Base-by-base conservation (phyloP, 2,329 filamentous ascomycete species). In the Fusarium nelsonii region DNA sequence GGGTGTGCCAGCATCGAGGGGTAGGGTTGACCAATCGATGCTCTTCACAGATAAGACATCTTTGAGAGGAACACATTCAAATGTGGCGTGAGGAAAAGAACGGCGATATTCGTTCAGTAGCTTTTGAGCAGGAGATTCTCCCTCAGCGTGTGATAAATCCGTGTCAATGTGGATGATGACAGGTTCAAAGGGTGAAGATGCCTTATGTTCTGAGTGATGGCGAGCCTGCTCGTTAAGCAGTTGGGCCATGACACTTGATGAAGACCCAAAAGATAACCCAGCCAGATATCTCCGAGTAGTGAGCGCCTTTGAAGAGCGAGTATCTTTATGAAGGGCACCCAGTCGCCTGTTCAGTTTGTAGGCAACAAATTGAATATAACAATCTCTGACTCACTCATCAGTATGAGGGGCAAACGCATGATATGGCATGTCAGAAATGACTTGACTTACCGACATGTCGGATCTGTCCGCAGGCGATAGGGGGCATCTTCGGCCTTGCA, bases 231-330 rank as follows among this genome's bases (percentile, higher is more conserved):
- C 82, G 77, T 92, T 87, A 55, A 98, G 82, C 23, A 97, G 84
- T 73, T 95, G 87, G 32, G 97, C 83, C 43, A 99, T 83, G 15
- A 89, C 87, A 15, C 91, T 85, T 1, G 95, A 98, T 2, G 92
- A 96, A 2, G 91, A 83, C 1, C 96, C 95, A 73, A 93, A 90
- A 0, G 94, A 97, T 3, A 97, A 82, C 8, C 94, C 93, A 20
- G 97, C 82, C 18, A 97, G 82, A 48, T 97, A 87, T 53, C 76
- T 75, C 40, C 77, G 78, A 12, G 77, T 73, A 68, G 74, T 76
- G 65, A 74, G 77, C 60, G 78, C 75, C 55, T 75, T 69, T 46
- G 76, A 73, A 65, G 74, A 68, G 57, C 81, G 79, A 51, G 80
- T 84, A 58, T 87, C 84, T 41, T 82, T 83, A 74, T 83, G 84